Conservation (phyloP, 2,329 filamentous ascomycete genomes). For the Xylariaceae sp. region DNA sequence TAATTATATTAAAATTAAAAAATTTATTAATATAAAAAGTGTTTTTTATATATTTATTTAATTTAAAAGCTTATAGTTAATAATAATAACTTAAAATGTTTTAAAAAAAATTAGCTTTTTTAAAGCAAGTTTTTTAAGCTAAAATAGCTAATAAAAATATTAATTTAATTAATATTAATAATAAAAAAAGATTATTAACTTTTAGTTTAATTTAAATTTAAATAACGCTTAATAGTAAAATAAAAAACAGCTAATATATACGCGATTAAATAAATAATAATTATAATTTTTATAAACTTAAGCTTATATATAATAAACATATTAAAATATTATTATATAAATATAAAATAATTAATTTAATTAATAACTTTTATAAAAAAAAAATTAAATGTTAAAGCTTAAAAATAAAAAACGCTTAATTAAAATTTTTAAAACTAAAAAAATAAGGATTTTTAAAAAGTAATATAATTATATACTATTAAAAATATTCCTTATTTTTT, state of each 20-base stretch:
- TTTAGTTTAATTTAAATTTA: background rate
- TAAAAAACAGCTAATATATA: constrained; percentile 1
- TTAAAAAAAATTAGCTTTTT: no score
- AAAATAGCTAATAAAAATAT: background rate
- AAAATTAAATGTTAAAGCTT: background rate
- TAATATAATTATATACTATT: background rate
- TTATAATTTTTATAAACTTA: background rate
- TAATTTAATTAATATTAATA: background rate
- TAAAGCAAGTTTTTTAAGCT: background rate
- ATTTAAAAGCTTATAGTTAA: no score
- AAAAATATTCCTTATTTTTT: no score
- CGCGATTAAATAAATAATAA: background rate
- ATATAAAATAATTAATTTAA: background rate
- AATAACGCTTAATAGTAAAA: background rate
- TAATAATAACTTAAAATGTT: no score
- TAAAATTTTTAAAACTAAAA: background rate
- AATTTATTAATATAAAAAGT: no score
- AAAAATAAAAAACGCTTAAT: background rate
- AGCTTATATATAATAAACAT: background rate
- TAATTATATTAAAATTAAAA: no score
- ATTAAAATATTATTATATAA: background rate
- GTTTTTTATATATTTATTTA: no score
- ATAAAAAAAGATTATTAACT: background rate
- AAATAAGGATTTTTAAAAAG: background rate
- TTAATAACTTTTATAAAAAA: background rate